phyloP scores from a whole-genome alignment of 371 early-diverging fungal species.

The Mucor ambiguus region DNA sequence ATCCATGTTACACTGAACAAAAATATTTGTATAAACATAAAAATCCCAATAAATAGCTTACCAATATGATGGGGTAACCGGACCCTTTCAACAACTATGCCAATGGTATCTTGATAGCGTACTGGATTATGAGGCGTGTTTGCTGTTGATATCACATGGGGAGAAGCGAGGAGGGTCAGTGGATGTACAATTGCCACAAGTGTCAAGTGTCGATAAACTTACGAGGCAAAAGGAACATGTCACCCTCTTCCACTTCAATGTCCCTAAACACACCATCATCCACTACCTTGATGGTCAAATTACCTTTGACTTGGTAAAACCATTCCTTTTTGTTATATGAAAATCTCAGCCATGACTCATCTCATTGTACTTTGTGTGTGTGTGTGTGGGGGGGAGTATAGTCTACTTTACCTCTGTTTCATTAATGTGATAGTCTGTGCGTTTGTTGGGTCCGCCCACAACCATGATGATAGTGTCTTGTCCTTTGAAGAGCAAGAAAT shows the following conservation, averaged over 20 bases:
- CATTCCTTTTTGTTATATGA: conserved; percentile 70
- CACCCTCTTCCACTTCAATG: conserved; percentile 86
- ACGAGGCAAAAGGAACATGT: conserved; percentile 95
- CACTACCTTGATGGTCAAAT: conserved; percentile 85
- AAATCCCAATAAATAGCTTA: conserved; percentile 30
- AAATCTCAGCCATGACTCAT: background rate
- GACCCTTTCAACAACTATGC: conserved; percentile 92
- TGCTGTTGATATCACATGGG: conserved; percentile 43
- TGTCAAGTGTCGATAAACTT: conserved; percentile 19
- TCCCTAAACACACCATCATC: conserved; percentile 81
- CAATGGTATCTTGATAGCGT: conserved; percentile 88
- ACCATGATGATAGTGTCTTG: conserved; percentile 87
- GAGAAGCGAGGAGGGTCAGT: no score
- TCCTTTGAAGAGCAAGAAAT: conserved; percentile 83
- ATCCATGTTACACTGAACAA: conserved; percentile 12
- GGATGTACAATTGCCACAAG: background rate
- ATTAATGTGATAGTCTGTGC: conserved; percentile 96
- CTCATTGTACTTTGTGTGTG: background rate
- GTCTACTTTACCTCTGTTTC: conserved; percentile 78
- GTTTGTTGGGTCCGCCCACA: conserved; percentile 83
- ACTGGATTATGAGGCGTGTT: conserved; percentile 94
- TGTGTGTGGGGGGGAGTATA: background rate
- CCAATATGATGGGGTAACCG: conserved; percentile 77
- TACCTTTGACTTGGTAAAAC: conserved; percentile 95
- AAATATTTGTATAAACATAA: background rate